phyloP scores from a whole-genome alignment of 1,139 yeast species.

The Spathaspora sp. region DNA sequence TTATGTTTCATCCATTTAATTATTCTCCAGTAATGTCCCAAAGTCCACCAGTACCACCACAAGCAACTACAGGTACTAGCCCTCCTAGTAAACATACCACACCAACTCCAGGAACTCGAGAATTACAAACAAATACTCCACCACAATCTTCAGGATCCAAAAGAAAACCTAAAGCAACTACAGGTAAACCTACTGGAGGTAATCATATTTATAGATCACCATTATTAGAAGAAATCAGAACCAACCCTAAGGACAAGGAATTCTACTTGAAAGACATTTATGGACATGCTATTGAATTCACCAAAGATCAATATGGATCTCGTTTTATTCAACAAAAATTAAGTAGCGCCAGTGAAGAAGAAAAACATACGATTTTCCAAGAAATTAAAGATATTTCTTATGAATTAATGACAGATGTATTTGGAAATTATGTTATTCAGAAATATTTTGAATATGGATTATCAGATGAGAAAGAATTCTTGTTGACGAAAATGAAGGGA shows the following conservation, averaged over 20 bases:
- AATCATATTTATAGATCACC: slow-evolving; percentile 71
- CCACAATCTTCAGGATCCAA: slow-evolving; percentile 3
- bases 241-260: slow-evolving; percentile 60
- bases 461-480: slow-evolving; percentile 62
- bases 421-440: slow-evolving; percentile 96
- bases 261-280: slow-evolving; percentile 70
- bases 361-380: slow-evolving; percentile 76
- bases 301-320: slow-evolving; percentile 96
- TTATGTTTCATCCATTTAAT: slow-evolving; percentile 50
- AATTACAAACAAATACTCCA: slow-evolving; percentile 7
- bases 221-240: slow-evolving; percentile 81
- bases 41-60: slow-evolving; percentile 11
- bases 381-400: slow-evolving; percentile 76
- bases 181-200: slow-evolving; percentile 17
- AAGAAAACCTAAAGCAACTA: slow-evolving; percentile 1
- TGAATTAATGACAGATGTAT: slow-evolving; percentile 92
- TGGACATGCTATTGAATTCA: slow-evolving; percentile 88
- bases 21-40: slow-evolving; percentile 43
- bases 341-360: slow-evolving; percentile 64
- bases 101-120: background rate
- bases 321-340: slow-evolving; percentile 91
- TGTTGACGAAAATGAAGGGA: slow-evolving; percentile 75
- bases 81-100: slow-evolving; percentile 2
- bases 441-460: slow-evolving; percentile 87
- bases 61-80: slow-evolving; percentile 1